Base-by-base conservation (phyloP, 345 rosid species). In the Hibiscus mutabilis region DNA sequence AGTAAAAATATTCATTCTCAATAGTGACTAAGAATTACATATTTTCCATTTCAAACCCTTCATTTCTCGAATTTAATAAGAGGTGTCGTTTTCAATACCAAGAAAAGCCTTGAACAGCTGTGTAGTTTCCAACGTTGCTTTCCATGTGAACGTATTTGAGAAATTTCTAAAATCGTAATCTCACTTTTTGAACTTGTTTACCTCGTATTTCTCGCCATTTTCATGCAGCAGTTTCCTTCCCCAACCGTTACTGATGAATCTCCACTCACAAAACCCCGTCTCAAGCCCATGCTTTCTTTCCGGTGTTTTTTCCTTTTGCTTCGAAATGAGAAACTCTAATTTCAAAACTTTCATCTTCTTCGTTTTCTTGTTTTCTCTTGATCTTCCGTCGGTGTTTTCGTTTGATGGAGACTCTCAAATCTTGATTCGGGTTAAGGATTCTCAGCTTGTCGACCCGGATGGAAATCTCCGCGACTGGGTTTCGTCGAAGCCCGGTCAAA, bases 401-500 rank as follows among this genome's bases (percentile, higher is more conserved):
- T 55, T 81, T 1, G 8, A 70, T 40, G 76, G 74, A 4, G 60
- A 57, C 15, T 22, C 60, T 0, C n/a, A 57, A 57, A 57, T 57
- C 29, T 63, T 91, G 46, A 74, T 19, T 14, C 75, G 84, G 56
- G 88, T 88, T 46, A 89, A 86, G 82, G 59, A 52, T 15, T 33
- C 70, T 10, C 77, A 67, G 10, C 72, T 89, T 10, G 10, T 66
- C 3, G 91, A 87, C 80, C 86, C 86, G 60, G 46, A 82, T 33
- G 83, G 81, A 5, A 75, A 72, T 2, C 83, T 91, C 51, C 16
- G 25, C 21, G 82, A 83, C 73, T 89, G 96, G 97, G 81, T 77
- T 69, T 33, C 72, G 18, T 66, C 56, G 35, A 22, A 75, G 56
- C 77, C 58, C 24, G 75, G 60, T 29, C 79, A 22, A 16, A 81